A percentile compares a stretch with the other conserved stretches of the same genome.
Conservation (phyloP, 2,329 filamentous ascomycete species). For the Botryotinia calthae region DNA sequence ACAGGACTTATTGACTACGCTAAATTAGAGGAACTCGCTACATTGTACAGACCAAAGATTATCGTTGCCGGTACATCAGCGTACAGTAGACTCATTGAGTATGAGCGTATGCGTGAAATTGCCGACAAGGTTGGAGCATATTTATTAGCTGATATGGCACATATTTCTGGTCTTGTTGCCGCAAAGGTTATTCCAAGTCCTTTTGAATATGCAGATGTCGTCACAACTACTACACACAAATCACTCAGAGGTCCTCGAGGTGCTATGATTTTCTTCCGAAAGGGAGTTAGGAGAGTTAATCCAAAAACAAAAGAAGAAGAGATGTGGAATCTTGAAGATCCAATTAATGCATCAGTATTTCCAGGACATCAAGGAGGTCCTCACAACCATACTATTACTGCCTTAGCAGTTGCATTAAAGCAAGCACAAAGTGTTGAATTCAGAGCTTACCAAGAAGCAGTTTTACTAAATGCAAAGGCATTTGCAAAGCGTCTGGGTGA, state of each 20-base stretch:
- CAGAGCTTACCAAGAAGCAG: constrained; percentile 85
- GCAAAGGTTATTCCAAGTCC: constrained; percentile 88
- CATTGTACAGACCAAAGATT: constrained; percentile 90
- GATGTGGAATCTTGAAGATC: constrained; percentile 84
- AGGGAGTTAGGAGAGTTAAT: constrained; percentile 79
- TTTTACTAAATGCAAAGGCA: constrained; percentile 86
- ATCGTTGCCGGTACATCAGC: constrained; percentile 93
- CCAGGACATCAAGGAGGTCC: constrained; percentile 97
- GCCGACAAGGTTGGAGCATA: constrained; percentile 91
- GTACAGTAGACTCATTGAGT: constrained; percentile 95
- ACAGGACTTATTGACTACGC: constrained; percentile 96
- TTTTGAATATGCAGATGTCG: constrained; percentile 86
- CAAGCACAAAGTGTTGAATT: constrained; percentile 89
- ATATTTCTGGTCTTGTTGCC: constrained; percentile 91
- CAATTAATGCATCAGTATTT: constrained; percentile 97
- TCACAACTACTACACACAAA: constrained; percentile 98
- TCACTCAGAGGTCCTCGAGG: constrained; percentile 91
- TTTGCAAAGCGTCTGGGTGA: constrained; percentile 66
- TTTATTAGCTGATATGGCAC: constrained; percentile 92
- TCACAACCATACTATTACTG: constrained; percentile 98
- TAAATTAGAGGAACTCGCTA: constrained; percentile 80
- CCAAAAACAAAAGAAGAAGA: constrained; percentile 82
- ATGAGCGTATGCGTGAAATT: constrained; percentile 85
- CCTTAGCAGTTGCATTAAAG: constrained; percentile 88
- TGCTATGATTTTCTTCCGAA: constrained; percentile 98